phyloP scores from a whole-genome alignment of 306 rosid species.

The Leucaena leucocephala region DNA sequence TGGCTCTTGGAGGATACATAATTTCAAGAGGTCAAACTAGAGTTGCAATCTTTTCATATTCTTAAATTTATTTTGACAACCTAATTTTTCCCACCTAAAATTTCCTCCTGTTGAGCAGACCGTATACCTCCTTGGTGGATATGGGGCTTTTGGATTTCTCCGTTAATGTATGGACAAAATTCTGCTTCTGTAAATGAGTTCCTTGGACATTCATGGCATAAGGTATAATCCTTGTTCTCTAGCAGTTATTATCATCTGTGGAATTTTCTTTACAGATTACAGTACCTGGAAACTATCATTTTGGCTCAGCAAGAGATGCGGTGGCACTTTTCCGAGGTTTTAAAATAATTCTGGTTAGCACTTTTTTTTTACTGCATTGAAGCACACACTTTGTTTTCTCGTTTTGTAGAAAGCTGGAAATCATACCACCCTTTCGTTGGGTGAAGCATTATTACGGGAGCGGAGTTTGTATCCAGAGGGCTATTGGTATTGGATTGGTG shows the following conservation, averaged over 20 bases:
- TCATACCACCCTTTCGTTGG: conserved; percentile 60
- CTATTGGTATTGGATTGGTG: conserved; percentile 99
- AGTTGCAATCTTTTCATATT: conserved; percentile 32
- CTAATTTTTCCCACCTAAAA: conserved; percentile 27
- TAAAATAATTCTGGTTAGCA: conserved; percentile 2
- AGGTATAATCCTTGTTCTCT: conserved; percentile 49
- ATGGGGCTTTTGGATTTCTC: conserved; percentile 99
- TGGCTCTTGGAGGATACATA: conserved; percentile 96
- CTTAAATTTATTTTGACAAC: conserved; percentile 22
- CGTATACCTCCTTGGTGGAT: conserved; percentile 93
- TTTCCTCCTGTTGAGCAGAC: conserved; percentile 52
- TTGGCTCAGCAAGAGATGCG: too few relatives aligned
- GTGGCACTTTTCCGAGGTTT: conserved; percentile 6
- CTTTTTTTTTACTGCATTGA: conserved; percentile 23
- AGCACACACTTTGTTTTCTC: conserved; percentile 30
- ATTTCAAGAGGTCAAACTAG: conserved; percentile 73
- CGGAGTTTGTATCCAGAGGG: conserved; percentile 75
- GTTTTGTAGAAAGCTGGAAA: conserved; percentile 57
- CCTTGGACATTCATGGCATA: conserved; percentile 95
- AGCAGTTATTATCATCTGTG: conserved; percentile 10
- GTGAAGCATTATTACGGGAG: conserved; percentile 66
- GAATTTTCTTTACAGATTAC: not conserved
- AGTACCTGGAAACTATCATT: too few relatives aligned
- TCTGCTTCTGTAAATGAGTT: conserved; percentile 95
- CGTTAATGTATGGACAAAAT: conserved; percentile 96